phyloP scores from a whole-genome alignment of 164 flowering plant species.

The Umbilicus rupestris region DNA sequence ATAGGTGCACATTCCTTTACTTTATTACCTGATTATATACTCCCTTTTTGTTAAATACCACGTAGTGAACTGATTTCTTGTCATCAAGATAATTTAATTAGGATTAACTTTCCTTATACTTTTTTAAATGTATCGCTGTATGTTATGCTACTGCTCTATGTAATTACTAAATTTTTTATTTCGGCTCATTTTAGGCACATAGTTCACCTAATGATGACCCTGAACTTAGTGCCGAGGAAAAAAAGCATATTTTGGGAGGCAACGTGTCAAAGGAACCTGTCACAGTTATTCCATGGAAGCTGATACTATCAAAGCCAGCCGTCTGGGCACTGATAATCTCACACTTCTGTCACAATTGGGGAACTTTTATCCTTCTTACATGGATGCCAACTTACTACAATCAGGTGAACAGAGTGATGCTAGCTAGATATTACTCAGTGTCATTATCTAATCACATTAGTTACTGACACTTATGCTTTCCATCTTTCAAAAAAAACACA shows the following conservation, averaged over 20 bases:
- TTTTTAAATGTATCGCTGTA: background rate
- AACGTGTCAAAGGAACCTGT: conserved; percentile 72
- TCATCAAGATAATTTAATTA: background rate
- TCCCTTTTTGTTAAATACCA: background rate
- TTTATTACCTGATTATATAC: background rate
- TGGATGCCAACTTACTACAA: conserved; percentile 99
- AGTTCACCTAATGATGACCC: conserved; percentile 90
- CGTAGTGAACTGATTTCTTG: background rate
- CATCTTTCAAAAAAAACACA: background rate
- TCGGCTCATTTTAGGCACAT: conserved; percentile 45
- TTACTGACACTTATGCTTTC: background rate
- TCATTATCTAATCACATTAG: background rate
- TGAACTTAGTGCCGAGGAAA: conserved; percentile 52
- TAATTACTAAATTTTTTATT: conserved; percentile 4
- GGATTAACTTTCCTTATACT: background rate
- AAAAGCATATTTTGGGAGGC: conserved; percentile 55
- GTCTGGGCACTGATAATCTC: conserved; percentile 98
- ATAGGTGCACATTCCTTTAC: background rate
- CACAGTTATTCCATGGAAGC: conserved; percentile 78
- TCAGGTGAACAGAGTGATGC: conserved; percentile 46
- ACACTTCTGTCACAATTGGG: conserved; percentile 99
- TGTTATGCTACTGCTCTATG: background rate
- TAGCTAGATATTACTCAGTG: too few relatives aligned
- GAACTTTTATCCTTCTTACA: conserved; percentile 92
- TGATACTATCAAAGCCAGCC: conserved; percentile 81